Base-by-base conservation (phyloP, 75 land plant species). In the Picea sitchensis region DNA sequence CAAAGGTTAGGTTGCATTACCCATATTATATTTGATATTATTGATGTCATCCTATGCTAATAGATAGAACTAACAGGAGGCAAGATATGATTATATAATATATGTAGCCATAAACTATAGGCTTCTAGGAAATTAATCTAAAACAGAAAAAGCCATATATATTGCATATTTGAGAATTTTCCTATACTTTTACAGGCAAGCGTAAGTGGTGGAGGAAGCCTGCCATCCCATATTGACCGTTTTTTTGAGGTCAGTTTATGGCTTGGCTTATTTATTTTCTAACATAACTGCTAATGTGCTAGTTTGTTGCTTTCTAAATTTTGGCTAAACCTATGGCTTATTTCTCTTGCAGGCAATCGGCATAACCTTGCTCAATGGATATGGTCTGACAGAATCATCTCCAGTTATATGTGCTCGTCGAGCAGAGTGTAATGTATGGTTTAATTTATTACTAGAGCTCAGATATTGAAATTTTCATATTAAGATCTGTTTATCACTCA, bases 141-240 rank as follows among this genome's bases (percentile, higher is more conserved):
- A n/a, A 54, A 51, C 77, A 76, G 0, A 44, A 31, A 73, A 44
- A 20, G 36, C 11, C 32, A 51, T n/a, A 73, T 23, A 11, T 75
- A 75, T 30, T 41, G 60, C 5, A 36, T 34, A 51, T 14, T 31
- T 38, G 9, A 78, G 15, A 73, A 7, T 2, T 81, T 59, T 81
- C 54, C 26, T 4, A 3, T 80, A 21, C n/a, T 58, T 23, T 59
- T 78, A 76, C 87, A 91, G 95, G 94, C 93, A 73, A 91, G 89
- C 60, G 83, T 96, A 69, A 96, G 93, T 87, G 99, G 99, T 75
- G 99, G 99, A 51, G 99, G 95, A 62, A 96, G 99, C 84, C 83
- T 96, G 57, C 92, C 99, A 64, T 38, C 82, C 61, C 91, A 92
- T 79, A 78, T 96, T 76, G 99, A 96, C 80, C 83, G 57, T 71